Evolutionary conservation across 2,329 filamentous ascomycete genomes (phyloP), one percentile per base, ranked within the genome.

Genomic region (Trichoderma simmonsii): DNA sequence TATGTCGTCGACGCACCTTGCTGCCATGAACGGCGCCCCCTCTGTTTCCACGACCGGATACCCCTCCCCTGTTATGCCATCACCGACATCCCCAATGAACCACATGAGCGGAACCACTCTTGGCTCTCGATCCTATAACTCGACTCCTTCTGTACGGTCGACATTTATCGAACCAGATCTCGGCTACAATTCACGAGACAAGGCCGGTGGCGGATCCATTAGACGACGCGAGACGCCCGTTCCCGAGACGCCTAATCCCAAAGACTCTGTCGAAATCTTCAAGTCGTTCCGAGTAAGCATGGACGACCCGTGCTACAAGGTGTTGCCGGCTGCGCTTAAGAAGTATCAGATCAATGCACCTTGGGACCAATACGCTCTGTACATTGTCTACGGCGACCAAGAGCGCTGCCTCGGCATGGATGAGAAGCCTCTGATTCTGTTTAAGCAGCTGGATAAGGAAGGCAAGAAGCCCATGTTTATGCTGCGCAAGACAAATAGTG

Each of bases 381-480:
- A 98, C 80, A 99, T 99, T 80, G 96, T 99, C 4, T 97, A 98
- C 77, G 96, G 96, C n/a, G 95, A 98, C 78, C 94, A 98, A 82
- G 96, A 99, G 83, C 91, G 96, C 15, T 98, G 95, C 80, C 83
- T 99, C 48, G 94, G 93, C 1, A 85, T 97, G 75, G 92, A 98
- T 72, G 96, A 99, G 83, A 95, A 97, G 78, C 96, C 96, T 11
- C 85, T 99, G 72, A 97, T 98, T 74, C 83, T 99, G 74, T 99
- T 99, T 84, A 99, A 99, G 83, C 95, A 98, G 80, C 85, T 99
- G 71, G 95, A 98, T 80, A 95, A 95, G 81, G 96, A 98, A 84
- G 96, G 96, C 61, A 92, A 97, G 83, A 99, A 98, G 81, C 96
- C 96, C 26, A 98, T 98, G 96, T 99, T 99, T 79, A 99, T 99